phyloP scores from a whole-genome alignment of 495 filamentous ascomycete species.

The Hypoxylon lenormandii region DNA sequence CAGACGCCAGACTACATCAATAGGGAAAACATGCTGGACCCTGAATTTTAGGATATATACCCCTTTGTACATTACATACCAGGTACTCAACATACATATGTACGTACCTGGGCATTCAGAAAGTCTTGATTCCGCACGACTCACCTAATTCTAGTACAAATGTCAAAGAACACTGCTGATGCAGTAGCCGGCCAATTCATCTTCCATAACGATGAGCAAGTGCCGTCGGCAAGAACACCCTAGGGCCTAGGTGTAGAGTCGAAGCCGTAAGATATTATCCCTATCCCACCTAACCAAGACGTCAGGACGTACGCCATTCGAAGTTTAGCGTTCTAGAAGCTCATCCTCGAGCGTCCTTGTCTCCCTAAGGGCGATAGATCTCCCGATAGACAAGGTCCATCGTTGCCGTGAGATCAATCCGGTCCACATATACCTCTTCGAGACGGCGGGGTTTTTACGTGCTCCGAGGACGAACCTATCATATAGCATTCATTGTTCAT shows the following conservation, averaged over 20 bases:
- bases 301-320: constrained; percentile 6
- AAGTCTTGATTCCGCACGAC: no score
- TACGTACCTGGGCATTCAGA: background rate
- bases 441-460: constrained; percentile 46
- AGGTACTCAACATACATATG: background rate
- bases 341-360: constrained; percentile 2
- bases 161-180: no score
- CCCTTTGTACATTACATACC: no score
- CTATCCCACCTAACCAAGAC: constrained; percentile 15
- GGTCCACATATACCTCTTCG: constrained; percentile 44
- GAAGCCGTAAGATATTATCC: constrained; percentile 15
- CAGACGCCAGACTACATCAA: no score
- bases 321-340: constrained; percentile 21
- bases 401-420: constrained; percentile 48
- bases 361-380: constrained; percentile 48
- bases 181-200: no score
- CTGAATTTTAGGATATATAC: constrained; percentile 18
- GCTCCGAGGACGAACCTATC: constrained; percentile 34
- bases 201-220: background rate
- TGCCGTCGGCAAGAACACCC: background rate
- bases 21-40: constrained; percentile 10
- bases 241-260: background rate
- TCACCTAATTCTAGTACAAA: no score
- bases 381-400: constrained; percentile 41
- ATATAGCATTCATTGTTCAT: constrained; percentile 38